Evolutionary conservation across 2,329 filamentous ascomycete species (phyloP).

Genomic region (Botrytis aclada): DNA sequence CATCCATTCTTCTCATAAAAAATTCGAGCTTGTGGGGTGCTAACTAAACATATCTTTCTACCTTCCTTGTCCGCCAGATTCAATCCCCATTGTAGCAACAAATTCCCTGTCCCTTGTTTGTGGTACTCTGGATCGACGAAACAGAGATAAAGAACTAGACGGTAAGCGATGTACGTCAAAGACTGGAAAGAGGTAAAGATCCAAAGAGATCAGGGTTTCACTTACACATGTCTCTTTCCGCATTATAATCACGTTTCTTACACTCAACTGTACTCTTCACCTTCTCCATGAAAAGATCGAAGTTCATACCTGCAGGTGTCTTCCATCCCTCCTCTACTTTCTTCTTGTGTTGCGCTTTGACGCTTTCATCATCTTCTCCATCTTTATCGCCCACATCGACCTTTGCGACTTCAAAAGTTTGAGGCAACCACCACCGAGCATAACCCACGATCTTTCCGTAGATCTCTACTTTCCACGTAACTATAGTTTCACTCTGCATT

Average conservation of each 20-base stretch:
- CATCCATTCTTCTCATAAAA: slow-evolving; percentile 34
- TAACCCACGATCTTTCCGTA: not conserved
- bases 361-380: not conserved
- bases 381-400: fast-evolving
- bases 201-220: not conserved
- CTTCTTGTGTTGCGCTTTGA: not conserved
- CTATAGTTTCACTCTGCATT: not conserved
- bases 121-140: slow-evolving; percentile 29
- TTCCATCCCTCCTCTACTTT: not conserved
- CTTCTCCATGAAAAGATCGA: slow-evolving; percentile 10
- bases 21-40: slow-evolving; percentile 25
- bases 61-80: slow-evolving; percentile 21
- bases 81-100: slow-evolving; percentile 22
- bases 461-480: not conserved
- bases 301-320: not conserved
- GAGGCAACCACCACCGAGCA: not conserved
- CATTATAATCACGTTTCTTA: not conserved
- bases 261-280: not conserved
- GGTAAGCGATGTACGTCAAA: not conserved
- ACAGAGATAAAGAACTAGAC: slow-evolving; percentile 23
- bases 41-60: slow-evolving; percentile 25
- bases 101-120: slow-evolving; percentile 24
- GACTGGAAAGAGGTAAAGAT: fast-evolving
- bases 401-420: fast-evolving
- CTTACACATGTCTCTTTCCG: not conserved